Evolutionary conservation across 2,329 filamentous ascomycete genomes (phyloP).

Genomic region (Cercospora zeae-maydis): DNA sequence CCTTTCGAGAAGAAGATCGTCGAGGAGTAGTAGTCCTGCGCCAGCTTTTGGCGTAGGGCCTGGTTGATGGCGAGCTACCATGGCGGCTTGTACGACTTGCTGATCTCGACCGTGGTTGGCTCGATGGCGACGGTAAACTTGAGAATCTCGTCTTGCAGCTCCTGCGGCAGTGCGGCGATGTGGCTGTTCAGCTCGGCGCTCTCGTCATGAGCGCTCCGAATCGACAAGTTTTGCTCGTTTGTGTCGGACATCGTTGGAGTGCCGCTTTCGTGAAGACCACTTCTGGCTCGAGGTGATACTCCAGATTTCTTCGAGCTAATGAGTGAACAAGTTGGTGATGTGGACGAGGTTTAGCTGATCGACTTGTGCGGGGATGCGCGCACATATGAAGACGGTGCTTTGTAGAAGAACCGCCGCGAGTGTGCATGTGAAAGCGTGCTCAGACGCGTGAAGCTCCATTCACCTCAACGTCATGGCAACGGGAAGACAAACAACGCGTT

Average conservation of each 20-base stretch:
- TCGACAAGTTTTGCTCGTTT: background rate
- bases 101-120: background rate
- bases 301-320: too few relatives aligned
- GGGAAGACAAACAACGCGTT: background rate
- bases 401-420: background rate
- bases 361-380: too few relatives aligned
- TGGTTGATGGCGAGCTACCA: conserved; percentile 1
- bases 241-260: background rate
- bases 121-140: background rate
- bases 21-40: background rate
- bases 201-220: background rate
- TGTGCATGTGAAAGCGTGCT: background rate
- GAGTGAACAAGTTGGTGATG: too few relatives aligned
- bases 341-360: too few relatives aligned
- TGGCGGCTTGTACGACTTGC: background rate
- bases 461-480: background rate
- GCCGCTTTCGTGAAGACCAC: background rate
- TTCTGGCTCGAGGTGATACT: background rate
- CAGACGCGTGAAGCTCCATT: background rate
- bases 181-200: background rate
- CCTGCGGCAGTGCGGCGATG: background rate
- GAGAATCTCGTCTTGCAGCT: conserved; percentile 11
- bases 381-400: too few relatives aligned
- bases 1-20: background rate
- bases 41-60: background rate